Evolutionary conservation across 1,284 basidiomycete species (phyloP).

Genomic region (Trichosporon faecale): DNA sequence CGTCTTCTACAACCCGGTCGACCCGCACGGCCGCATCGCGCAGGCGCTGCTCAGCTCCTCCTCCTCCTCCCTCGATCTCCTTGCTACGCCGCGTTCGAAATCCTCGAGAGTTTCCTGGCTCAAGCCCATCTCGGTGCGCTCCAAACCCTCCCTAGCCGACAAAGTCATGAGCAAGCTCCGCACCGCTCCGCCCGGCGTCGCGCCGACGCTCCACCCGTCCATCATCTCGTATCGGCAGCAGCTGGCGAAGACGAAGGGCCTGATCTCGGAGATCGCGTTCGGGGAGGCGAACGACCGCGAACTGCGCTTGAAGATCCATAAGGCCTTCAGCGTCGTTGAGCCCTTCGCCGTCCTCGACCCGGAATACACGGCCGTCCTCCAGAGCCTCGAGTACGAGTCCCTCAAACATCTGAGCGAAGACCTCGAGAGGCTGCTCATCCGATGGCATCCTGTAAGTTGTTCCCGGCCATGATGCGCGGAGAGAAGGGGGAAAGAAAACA

Average conservation of each 20-base stretch:
- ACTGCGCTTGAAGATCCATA: not conserved
- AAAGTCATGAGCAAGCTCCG: not conserved
- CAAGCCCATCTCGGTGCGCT: not conserved
- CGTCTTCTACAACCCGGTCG: not conserved
- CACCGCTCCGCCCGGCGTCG: not conserved
- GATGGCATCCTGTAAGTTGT: not conserved
- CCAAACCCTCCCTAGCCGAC: not conserved
- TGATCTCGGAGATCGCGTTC: not conserved
- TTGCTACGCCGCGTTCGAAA: not conserved
- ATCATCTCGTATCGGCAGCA: not conserved
- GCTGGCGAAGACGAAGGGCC: slow-evolving; percentile 1
- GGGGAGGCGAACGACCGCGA: not conserved
- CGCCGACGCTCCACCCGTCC: not conserved
- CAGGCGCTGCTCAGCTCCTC: not conserved
- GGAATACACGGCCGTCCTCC: not conserved
- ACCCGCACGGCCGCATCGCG: not conserved
- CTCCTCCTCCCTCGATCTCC: not conserved
- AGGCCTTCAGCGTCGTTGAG: not conserved
- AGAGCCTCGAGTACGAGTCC: not conserved
- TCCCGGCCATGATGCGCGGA: not conserved
- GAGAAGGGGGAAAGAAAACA: not conserved
- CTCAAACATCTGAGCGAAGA: not conserved
- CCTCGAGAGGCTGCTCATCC: not conserved
- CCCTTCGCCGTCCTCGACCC: not conserved
- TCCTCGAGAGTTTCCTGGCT: not conserved